A percentile compares a stretch with the other conserved stretches of the same genome.
Evolutionary conservation across 2,329 filamentous ascomycete genomes (phyloP).

Genomic region (Hypoxylon sp.): DNA sequence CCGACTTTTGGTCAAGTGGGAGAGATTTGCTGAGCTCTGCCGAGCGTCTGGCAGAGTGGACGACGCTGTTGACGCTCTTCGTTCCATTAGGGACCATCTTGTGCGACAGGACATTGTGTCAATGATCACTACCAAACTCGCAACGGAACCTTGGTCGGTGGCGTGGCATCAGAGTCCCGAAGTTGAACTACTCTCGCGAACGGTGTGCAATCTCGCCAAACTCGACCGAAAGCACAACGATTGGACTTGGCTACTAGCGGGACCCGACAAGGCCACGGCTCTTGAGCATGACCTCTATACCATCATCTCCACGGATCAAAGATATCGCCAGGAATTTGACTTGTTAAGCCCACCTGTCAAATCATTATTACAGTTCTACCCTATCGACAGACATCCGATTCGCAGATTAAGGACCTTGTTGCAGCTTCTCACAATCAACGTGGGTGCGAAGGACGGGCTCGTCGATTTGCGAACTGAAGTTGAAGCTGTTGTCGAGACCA

Average conservation of each 20-base stretch:
- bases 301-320: slow-evolving; percentile 55
- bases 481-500: slow-evolving; percentile 54
- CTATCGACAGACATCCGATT: slow-evolving; percentile 63
- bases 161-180: slow-evolving; percentile 67
- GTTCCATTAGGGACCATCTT: slow-evolving; percentile 71
- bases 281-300: slow-evolving; percentile 71
- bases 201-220: slow-evolving; percentile 70
- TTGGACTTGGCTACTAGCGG: slow-evolving; percentile 66
- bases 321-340: slow-evolving; percentile 53
- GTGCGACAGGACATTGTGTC: slow-evolving; percentile 69
- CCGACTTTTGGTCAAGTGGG: slow-evolving; percentile 72
- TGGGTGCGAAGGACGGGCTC: slow-evolving; percentile 60
- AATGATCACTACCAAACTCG: slow-evolving; percentile 64
- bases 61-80: slow-evolving; percentile 69
- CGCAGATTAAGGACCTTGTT: slow-evolving; percentile 66
- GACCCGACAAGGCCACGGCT: slow-evolving; percentile 66
- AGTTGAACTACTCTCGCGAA: slow-evolving; percentile 67
- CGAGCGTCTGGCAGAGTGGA: slow-evolving; percentile 64
- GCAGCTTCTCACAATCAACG: slow-evolving; percentile 60
- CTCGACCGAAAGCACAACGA: slow-evolving; percentile 69
- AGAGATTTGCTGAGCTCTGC: slow-evolving; percentile 73
- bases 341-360: slow-evolving; percentile 62
- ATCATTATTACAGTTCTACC: slow-evolving; percentile 63
- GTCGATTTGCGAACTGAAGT: slow-evolving; percentile 57
- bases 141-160: slow-evolving; percentile 61